These are phyloP conservation scores for Diddensiella santjacobensis DNA, from an alignment of 805 yeast genomes.

Conservation along the genomic window DNA sequence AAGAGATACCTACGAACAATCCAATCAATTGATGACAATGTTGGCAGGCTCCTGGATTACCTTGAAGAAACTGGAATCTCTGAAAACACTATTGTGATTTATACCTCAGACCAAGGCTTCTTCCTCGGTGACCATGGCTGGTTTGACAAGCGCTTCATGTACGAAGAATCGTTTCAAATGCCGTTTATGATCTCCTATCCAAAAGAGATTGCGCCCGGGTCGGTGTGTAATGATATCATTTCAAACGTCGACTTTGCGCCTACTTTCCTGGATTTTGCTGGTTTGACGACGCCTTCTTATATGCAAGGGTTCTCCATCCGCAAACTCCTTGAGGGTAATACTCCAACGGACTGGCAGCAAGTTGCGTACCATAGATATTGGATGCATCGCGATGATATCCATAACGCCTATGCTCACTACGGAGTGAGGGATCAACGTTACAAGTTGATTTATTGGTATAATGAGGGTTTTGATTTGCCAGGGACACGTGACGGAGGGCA, in stretches of 20 bases:
- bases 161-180: constrained; percentile 11
- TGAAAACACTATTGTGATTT: constrained; percentile 4
- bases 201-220: background rate
- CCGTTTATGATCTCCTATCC: constrained; percentile 46
- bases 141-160: constrained; percentile 10
- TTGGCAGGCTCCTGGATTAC: constrained; percentile 4
- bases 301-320: constrained; percentile 6
- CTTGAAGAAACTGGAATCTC: constrained; percentile 2
- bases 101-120: constrained; percentile 7
- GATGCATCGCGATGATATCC: constrained; percentile 8
- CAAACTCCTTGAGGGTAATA: background rate
- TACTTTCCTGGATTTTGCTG: constrained; percentile 3
- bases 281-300: constrained; percentile 3
- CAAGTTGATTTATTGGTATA: constrained; percentile 7
- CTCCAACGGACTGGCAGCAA: constrained; percentile 2
- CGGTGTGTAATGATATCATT: constrained; percentile 7
- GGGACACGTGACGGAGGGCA: constrained; percentile 7
- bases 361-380: constrained; percentile 10
- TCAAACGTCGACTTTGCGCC: constrained; percentile 7
- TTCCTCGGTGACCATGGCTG: constrained; percentile 8
- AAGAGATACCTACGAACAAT: constrained; percentile 5
- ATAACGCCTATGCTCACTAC: constrained; percentile 7
- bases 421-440: constrained; percentile 4
- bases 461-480: constrained; percentile 3
- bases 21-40: constrained; percentile 7